Percentiles rank a stretch among this genome's conserved stretches.
Conservation (phyloP, 176 grass and related monocot species). For the Urochloa ruziziensis region DNA sequence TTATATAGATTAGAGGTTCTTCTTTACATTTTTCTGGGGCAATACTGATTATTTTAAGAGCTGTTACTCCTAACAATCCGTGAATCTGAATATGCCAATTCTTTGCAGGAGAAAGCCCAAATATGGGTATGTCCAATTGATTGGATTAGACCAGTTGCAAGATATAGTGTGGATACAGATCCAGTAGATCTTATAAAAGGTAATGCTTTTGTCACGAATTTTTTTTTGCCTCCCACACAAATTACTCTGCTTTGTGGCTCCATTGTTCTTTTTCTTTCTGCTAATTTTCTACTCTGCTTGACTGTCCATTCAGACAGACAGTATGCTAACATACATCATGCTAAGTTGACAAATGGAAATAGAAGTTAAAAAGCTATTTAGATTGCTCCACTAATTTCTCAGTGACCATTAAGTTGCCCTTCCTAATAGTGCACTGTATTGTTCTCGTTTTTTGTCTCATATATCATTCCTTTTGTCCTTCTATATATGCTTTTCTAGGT, state of each 20-base stretch:
- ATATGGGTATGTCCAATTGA: not conserved
- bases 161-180: not conserved
- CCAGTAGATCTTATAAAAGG: not conserved
- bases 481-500: not conserved
- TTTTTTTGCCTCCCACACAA: not conserved
- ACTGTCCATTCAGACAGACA: not conserved
- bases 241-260: not conserved
- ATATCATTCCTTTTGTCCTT: not conserved
- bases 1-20: not conserved
- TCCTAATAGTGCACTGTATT: not conserved
- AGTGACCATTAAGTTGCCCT: not conserved
- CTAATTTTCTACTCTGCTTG: not conserved
- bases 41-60: not conserved
- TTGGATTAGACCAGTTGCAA: not conserved
- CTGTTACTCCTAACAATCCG: not conserved
- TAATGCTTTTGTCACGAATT: not conserved
- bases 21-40: not conserved
- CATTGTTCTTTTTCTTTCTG: not conserved
- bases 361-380: not conserved
- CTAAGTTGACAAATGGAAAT: not conserved
- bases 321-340: not conserved
- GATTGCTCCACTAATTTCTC: not conserved
- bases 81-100: not conserved
- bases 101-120: not conserved
- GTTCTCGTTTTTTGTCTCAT: not conserved